Base-by-base conservation (phyloP, 1,139 yeast genomes). In the Blastobotrys apis region DNA sequence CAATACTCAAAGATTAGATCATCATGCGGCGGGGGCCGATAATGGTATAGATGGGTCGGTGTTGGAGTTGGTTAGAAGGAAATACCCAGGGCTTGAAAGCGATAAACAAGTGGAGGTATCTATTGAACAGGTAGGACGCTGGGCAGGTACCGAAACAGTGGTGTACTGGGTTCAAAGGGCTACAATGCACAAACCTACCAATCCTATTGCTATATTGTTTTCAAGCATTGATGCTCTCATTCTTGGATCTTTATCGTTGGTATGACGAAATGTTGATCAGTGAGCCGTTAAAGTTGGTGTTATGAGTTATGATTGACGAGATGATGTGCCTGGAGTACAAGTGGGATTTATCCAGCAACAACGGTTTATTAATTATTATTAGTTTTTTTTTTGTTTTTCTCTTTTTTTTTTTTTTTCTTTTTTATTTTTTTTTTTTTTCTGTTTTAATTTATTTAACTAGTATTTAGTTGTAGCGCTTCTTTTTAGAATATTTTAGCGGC, bases 21-120 rank as follows among this genome's bases (percentile, higher is more conserved):
- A 38, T 21, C 41, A 38, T 30, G 41, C 41, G 5, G 41, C 41
- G n/a, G 41, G 41, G 5, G 27, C 41, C 2, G 21, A 38, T 12
- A 30, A 38, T 29, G 41, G 41, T 1, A 38, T 38, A 23, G 41
- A 38, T 22, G 41, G 41, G 21, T 38, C 41, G 17, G 41, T 38
- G 17, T 20, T 38, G n/a, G 35, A 38, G 9, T 21, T 38, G 12
- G 41, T 38, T 3, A 30, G 23, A 13, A 25, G 41, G 17, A 38
- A 38, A 29, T 38, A 38, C 9, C 34, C 41, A 5, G 41, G 41
- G 3, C 9, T 38, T 9, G 41, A 38, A 20, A 30, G 21, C 21
- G 10, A 30, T 16, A 38, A 38, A 29, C 41, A 38, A 21, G 41
- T 30, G 9, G 41, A 38, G 20, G 41, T 38, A 10, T 16, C 30